Evolutionary conservation across 2,329 filamentous ascomycete species (phyloP), one percentile per base, ranked within the genome.

Genomic region (Fusarium buxicola): DNA sequence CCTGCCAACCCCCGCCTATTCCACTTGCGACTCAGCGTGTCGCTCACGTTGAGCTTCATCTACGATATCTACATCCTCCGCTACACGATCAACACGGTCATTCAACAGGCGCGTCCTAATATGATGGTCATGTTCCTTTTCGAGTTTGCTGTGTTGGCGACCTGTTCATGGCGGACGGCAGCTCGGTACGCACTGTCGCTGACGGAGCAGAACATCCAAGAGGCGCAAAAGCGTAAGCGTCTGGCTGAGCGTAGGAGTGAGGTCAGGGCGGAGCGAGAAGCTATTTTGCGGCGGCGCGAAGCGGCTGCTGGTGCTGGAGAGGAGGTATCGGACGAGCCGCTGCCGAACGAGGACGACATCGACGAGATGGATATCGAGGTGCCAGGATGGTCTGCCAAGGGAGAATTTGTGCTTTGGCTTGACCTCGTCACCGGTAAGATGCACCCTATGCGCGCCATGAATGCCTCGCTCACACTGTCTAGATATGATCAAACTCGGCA

Each of bases 71-170:
- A 85, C 74, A 88, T 99, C 78, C 87, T 97, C 65, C 84, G 84
- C 44, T 97, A 97, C 75, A 89, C 91, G 56, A 83, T 96, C 60
- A 86, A 88, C 25, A 92, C 90, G 0, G 94, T 98, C 28, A 88
- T 97, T 45, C 88, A 91, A 55, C 89, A 96, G 73, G 92, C 94
- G 3, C 85, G 91, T n/a, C 93, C 94, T 1, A 95, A 96, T 57
- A 98, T 99, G 91, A 99, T 98, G 93, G 93, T 99, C 63, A 98
- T 99, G 93, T 99, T 99, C 72, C 88, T 96, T 7, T 99, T 99
- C 70, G 95, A 99, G 76, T 98, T 98, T 73, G 94, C 94, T 32
- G 89, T 99, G 38, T 80, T 98, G 58, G 84, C 88, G 3, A 89
- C 96, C 9, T 89, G 89, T 47, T 96, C 94, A 1, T 82, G 88